Evolutionary conservation across 2,329 filamentous ascomycete species (phyloP), one percentile per base, ranked within the genome.

Genomic region (Nemania diffusa): DNA sequence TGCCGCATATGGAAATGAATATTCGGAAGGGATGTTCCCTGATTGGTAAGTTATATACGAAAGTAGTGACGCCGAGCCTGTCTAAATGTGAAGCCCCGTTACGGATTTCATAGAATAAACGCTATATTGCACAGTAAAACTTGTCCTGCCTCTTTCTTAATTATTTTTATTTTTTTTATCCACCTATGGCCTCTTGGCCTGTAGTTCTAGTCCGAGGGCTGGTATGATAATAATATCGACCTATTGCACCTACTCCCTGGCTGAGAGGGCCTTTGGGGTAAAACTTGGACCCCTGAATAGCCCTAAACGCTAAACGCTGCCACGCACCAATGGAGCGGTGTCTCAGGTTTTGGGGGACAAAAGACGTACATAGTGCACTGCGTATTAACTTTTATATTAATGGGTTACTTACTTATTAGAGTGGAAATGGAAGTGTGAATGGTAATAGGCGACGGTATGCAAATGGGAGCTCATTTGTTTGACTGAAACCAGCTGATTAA

Each of bases 401-500:
- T 68, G 53, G 62, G 65, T 8, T n/a, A 44, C 40, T 44, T 44
- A 6, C 40, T 56, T 61, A 61, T 68, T 65, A 22, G 32, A 65
- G 24, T 61, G 24, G 24, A 27, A n/a, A 51, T 5, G 52, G 15
- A 44, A 55, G 34, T 50, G 59, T 26, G 52, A 15, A 29, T 56
- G 51, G 44, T 62, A 20, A 22, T 48, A 57, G 48, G 40, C 17
- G n/a, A n/a, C n/a, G n/a, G n/a, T n/a, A n/a, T n/a, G n/a, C n/a
- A n/a, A 44, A 44, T 44, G 40, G 40, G 40, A 53, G n/a, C 44
- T 56, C 32, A 26, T 26, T 52, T 26, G 26, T 46, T 59, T 53
- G 52, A 24, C 26, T 51, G 42, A 22, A 37, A 32, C 61, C 52
- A 42, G 71, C 71, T 74, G 73, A 71, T 69, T 73, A 72, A 74